These are phyloP conservation scores for Ambispora gerdemannii DNA, from an alignment of 192 early-diverging fungal species.

Conservation along the genomic window DNA sequence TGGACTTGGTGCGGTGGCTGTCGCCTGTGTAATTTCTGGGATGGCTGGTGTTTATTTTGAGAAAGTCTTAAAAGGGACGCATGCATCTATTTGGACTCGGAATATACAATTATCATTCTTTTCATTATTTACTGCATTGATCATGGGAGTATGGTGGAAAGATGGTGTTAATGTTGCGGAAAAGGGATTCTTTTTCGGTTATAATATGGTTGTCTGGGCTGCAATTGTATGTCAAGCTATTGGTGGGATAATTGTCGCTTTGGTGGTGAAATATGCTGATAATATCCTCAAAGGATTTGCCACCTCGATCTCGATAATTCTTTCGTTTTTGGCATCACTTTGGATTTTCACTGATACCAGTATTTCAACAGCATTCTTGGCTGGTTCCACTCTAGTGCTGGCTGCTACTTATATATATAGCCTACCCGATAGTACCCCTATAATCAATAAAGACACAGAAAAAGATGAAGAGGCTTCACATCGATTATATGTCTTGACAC, in stretches of 20 bases:
- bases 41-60: conserved; percentile 98
- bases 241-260: conserved; percentile 91
- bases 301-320: conserved; percentile 91
- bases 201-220: conserved; percentile 72
- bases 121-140: conserved; percentile 72
- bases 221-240: conserved; percentile 88
- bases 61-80: conserved; percentile 85
- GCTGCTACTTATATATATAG: conserved; percentile 77
- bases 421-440: conserved; percentile 35
- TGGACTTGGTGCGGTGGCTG: conserved; percentile 75
- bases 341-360: conserved; percentile 77
- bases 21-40: conserved; percentile 89
- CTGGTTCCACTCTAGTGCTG: conserved; percentile 73
- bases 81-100: conserved; percentile 81
- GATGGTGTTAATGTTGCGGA: conserved; percentile 67
- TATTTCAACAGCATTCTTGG: conserved; percentile 66
- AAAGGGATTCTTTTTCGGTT: conserved; percentile 91
- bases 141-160: conserved; percentile 75
- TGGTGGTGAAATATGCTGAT: conserved; percentile 98
- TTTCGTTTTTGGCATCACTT: conserved; percentile 81
- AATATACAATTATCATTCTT: conserved; percentile 93
- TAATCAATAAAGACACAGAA: too few relatives aligned
- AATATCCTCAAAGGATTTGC: conserved; percentile 99
- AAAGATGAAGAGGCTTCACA: too few relatives aligned
- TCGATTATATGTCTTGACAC: too few relatives aligned